phyloP scores from a whole-genome alignment of 2,329 filamentous ascomycete genomes.

The Cercospora zeina region DNA sequence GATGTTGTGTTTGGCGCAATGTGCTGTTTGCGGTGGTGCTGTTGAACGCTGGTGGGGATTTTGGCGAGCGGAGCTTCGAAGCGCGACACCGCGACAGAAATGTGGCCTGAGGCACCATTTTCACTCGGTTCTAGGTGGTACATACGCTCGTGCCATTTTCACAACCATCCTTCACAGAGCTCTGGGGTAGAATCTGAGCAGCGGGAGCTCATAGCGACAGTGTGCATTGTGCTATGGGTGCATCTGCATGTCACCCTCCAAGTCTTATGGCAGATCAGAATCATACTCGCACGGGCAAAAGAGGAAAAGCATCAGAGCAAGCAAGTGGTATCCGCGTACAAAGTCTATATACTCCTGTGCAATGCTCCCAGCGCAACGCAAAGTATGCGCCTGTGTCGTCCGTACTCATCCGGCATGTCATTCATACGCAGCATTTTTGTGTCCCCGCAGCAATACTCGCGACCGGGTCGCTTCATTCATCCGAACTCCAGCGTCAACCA shows the following conservation, averaged over 20 bases:
- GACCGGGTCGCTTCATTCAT: background rate
- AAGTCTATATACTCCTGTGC: slow-evolving; percentile 19
- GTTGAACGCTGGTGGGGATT: background rate
- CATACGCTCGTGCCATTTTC: background rate
- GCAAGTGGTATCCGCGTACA: slow-evolving; percentile 18
- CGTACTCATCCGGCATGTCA: slow-evolving; percentile 17
- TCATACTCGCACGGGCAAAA: background rate
- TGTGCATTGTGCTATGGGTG: background rate
- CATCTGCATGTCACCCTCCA: background rate
- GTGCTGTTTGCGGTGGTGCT: background rate
- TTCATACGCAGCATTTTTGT: slow-evolving; percentile 14
- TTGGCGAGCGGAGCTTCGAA: background rate
- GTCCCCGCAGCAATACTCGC: slow-evolving; percentile 2
- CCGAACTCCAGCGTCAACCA: slow-evolving; percentile 11
- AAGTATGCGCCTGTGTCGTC: slow-evolving; percentile 10
- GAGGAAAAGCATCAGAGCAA: slow-evolving; percentile 5
- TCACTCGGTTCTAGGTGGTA: too few relatives aligned
- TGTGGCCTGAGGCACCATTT: background rate
- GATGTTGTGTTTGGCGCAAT: background rate
- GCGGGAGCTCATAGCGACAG: background rate
- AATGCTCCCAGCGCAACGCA: slow-evolving; percentile 19
- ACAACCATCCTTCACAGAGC: background rate
- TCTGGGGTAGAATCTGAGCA: background rate
- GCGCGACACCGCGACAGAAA: background rate
- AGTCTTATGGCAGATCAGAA: too few relatives aligned